Conservation (phyloP, 331 rosid genomes). For the Phaseolus coccineus region DNA sequence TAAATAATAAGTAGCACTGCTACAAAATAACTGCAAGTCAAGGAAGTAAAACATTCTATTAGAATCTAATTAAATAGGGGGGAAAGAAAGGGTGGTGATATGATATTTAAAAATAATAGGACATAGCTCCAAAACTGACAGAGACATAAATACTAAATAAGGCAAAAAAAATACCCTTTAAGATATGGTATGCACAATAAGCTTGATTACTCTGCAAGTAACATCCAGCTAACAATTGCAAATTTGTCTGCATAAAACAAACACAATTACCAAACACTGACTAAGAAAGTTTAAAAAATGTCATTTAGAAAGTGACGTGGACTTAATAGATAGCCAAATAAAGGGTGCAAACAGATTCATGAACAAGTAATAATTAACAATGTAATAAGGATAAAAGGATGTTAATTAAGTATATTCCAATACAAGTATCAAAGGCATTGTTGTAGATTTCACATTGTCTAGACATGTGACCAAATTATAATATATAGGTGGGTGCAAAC, state of each 20-base stretch:
- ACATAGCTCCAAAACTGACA: slow-evolving; percentile 3
- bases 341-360: slow-evolving; percentile 29
- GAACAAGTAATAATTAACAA: slow-evolving; percentile 26
- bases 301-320: slow-evolving; percentile 6
- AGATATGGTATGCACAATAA: slow-evolving; percentile 57
- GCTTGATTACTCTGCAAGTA: slow-evolving; percentile 58
- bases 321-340: slow-evolving; percentile 20
- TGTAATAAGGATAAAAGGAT: not conserved
- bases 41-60: slow-evolving; percentile 5
- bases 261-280: slow-evolving; percentile 14
- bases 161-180: slow-evolving; percentile 50
- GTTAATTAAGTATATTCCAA: not conserved
- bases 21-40: slow-evolving; percentile 11
- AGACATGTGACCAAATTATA: too few species aligned
- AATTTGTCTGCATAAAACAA: slow-evolving; percentile 46
- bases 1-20: slow-evolving; percentile 17
- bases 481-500: too few species aligned
- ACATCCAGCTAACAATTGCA: slow-evolving; percentile 58
- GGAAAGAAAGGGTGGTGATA: not conserved
- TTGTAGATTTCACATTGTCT: too few species aligned
- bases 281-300: slow-evolving; percentile 11
- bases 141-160: slow-evolving; percentile 26
- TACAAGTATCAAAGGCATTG: not conserved
- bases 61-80: slow-evolving; percentile 28
- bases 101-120: slow-evolving; percentile 12